phyloP scores from a whole-genome alignment of 768 basidiomycete species.

The Leucogyrophana mollusca region DNA sequence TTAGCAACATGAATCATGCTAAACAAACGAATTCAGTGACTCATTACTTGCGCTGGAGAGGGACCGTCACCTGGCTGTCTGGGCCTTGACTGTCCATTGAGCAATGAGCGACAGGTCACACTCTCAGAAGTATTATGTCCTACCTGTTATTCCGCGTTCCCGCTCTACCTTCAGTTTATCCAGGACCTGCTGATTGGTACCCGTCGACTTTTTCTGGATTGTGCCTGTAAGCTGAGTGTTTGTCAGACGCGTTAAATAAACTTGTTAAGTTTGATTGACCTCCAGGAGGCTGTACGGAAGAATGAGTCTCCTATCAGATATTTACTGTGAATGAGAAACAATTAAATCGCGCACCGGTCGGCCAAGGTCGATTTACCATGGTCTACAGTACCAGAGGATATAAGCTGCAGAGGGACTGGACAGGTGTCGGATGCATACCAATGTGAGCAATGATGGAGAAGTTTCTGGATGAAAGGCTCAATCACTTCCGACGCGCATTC shows the following conservation, averaged over 20 bases:
- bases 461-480: conserved; percentile 53
- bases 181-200: conserved; percentile 80
- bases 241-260: not conserved
- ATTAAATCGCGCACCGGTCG: conserved; percentile 76
- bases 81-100: conserved; percentile 80
- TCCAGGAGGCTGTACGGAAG: conserved; percentile 60
- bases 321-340: too few species aligned
- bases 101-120: too few species aligned
- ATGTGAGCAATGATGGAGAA: conserved; percentile 98
- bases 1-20: conserved; percentile 77
- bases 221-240: conserved; percentile 77
- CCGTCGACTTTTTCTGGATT: conserved; percentile 61
- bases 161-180: conserved; percentile 97
- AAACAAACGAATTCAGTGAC: conserved; percentile 11
- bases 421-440: conserved; percentile 40
- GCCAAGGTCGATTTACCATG: conserved; percentile 96
- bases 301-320: conserved; percentile 8
- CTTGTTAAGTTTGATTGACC: conserved; percentile 37
- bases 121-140: too few species aligned
- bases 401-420: not conserved
- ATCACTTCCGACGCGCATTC: not conserved
- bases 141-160: conserved; percentile 94
- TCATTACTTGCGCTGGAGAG: not conserved
- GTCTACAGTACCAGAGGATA: conserved; percentile 42
- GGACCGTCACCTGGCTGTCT: conserved; percentile 75